Conservation (phyloP, 2,329 filamentous ascomycete genomes). For the Elsinoe fawcettii region DNA sequence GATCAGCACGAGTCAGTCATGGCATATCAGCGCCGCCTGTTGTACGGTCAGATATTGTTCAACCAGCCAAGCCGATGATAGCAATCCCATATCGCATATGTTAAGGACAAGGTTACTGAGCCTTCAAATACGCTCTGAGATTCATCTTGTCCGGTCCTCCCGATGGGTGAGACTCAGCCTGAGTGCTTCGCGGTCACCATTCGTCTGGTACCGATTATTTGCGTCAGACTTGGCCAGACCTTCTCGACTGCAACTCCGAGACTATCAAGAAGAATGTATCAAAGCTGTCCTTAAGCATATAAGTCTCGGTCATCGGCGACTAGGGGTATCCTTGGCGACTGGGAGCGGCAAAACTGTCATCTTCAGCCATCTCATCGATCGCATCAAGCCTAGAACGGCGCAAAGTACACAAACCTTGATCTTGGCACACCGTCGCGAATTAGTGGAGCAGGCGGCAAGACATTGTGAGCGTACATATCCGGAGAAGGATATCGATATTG, state of each 20-base stretch:
- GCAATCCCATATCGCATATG: background rate
- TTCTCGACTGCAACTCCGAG: conserved; percentile 53
- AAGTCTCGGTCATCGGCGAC: conserved; percentile 60
- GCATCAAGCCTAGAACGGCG: conserved; percentile 51
- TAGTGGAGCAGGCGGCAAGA: conserved; percentile 85
- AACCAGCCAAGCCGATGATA: no score
- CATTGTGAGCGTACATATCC: conserved; percentile 81
- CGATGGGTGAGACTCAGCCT: background rate
- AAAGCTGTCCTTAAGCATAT: conserved; percentile 64
- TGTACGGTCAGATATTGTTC: no score
- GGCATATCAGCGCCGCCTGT: no score
- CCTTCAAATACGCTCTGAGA: background rate
- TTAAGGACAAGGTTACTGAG: background rate
- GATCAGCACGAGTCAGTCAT: no score
- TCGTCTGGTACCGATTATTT: background rate
- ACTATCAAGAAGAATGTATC: conserved; percentile 87
- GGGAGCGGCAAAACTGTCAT: conserved; percentile 90
- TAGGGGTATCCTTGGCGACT: conserved; percentile 79
- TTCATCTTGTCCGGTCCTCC: background rate
- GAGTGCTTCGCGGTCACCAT: background rate
- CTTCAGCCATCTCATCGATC: conserved; percentile 88
- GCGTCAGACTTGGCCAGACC: background rate
- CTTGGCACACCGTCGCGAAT: conserved; percentile 81
- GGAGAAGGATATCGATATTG: conserved; percentile 71
- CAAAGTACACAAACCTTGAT: conserved; percentile 73